Evolutionary conservation across 1,284 basidiomycete species (phyloP), one percentile per base, ranked within the genome.

Genomic region (Sutorius eximius): DNA sequence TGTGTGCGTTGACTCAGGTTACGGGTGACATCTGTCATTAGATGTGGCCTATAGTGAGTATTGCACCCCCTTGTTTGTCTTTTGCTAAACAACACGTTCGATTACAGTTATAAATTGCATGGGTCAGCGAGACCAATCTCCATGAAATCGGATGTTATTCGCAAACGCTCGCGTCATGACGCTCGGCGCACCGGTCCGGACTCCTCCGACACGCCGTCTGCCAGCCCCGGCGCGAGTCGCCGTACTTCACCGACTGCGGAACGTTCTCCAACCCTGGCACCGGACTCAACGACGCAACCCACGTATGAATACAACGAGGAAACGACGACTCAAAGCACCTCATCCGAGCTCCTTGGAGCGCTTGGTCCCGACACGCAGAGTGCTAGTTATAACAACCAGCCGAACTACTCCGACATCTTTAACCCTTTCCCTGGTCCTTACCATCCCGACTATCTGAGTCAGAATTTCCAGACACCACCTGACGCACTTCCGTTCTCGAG

Each of bases 91-190:
- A 66, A 12, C 18, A 49, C 32, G 44, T 29, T 57, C 49, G 36
- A n/a, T 59, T 29, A 6, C 18, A 82, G 81, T 68, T 90, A 89
- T 73, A 91, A 91, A 70, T 74, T 91, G 12, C 89, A 91, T 67
- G 89, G 89, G 27, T 85, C 87, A 30, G 82, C 87, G 5, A 84
- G 89, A 41, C 89, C 89, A 6, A 89, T 91, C 61, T 89, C 87
- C 16, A 91, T 91, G 89, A 91, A 91, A 70, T 90, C 87, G 11
- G 89, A 91, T 60, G 83, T 91, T 45, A 89, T 91, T 62, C 86
- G 89, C 61, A 91, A 91, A 65, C 85, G 89, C 37, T 88, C 89
- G 3, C 78, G 89, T 5, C 87, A 89, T 62, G 87, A 91, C 56
- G 83, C 85, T 20, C 79, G 85, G 30, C 79, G 85, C 29, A 63